phyloP scores from a whole-genome alignment of 1,139 yeast species.

The Geotrichum phurueaensis region DNA sequence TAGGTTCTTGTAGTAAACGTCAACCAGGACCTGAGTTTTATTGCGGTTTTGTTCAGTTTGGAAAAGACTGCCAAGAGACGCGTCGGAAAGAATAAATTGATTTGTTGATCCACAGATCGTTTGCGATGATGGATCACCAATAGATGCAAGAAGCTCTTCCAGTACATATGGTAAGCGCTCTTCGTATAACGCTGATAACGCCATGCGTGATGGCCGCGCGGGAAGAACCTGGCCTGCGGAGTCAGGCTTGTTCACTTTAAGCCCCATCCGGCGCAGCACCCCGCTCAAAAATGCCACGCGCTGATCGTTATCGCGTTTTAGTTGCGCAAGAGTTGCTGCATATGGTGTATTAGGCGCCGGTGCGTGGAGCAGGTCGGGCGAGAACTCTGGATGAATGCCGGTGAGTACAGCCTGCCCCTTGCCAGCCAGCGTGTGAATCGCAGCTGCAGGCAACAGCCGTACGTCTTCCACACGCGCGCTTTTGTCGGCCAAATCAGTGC shows the following conservation, averaged over 20 bases:
- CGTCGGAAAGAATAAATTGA: neutral
- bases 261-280: slow-evolving; percentile 54
- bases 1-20: slow-evolving; percentile 42
- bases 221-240: neutral
- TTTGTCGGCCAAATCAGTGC: slow-evolving; percentile 22
- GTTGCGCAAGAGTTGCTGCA: slow-evolving; percentile 36
- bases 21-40: slow-evolving; percentile 32
- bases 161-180: slow-evolving; percentile 2
- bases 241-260: slow-evolving; percentile 50
- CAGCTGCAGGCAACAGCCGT: slow-evolving; percentile 47
- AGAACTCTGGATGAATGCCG: slow-evolving; percentile 89
- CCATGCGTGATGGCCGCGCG: neutral
- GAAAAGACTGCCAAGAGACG: neutral
- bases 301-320: slow-evolving; percentile 42
- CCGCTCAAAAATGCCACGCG: slow-evolving; percentile 54
- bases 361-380: slow-evolving; percentile 40
- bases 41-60: neutral
- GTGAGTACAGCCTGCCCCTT: slow-evolving; percentile 68
- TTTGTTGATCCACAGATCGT: neutral
- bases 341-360: slow-evolving; percentile 23
- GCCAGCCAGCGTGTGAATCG: slow-evolving; percentile 61
- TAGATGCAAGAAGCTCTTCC: neutral
- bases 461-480: slow-evolving; percentile 34
- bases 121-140: neutral
- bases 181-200: neutral